Base-by-base conservation (phyloP, 805 yeast genomes). In the Ogataea ramenticola region DNA sequence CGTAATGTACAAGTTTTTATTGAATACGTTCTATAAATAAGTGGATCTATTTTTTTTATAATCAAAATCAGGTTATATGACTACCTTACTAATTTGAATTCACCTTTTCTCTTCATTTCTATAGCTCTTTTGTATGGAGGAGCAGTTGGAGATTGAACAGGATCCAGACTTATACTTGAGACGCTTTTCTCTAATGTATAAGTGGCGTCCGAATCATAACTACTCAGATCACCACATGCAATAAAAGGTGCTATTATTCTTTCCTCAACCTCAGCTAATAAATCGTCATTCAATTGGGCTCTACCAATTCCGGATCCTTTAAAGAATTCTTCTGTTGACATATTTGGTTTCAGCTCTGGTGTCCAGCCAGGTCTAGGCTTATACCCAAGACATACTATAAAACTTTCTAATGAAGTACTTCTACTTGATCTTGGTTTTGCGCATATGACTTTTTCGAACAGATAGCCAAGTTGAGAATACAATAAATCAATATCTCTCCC, bases 371-470 rank as follows among this genome's bases (percentile, higher is more conserved):
- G 68, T 39, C 96, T 75, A 19, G 98, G 96, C 43, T 68, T 75
- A 62, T 88, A 93, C 6, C 93, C 95, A 39, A 84, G 66, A 61
- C 99, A 93, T 2, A 93, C 98, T 38, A 93, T 80, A 55, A 93
- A 93, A 3, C 97, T 86, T 61, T 93, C 99, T 39, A 93, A 65
- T 0, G 97, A 89, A 0, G 96, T 86, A 8, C 96, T 96, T 58
- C 99, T 75, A 1, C 97, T 89, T 2, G 96, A 82, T 54, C 98
- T 74, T 17, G 99, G 99, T 59, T 93, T 93, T 4, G 98, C 97
- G 64, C 99, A 93, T 1, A 90, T 77, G 20, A 93, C 96, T 47
- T 74, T 75, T 32, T 84, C 93, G 60, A 93, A 93, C 27, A 93
- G 66, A 50, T 79, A 79, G 3, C 97, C 89, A 29, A 93, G 67